Percentiles rank a stretch among this genome's conserved stretches.
Evolutionary conservation across 176 grass and related monocot species (phyloP).

Genomic region (Zea luxurians): DNA sequence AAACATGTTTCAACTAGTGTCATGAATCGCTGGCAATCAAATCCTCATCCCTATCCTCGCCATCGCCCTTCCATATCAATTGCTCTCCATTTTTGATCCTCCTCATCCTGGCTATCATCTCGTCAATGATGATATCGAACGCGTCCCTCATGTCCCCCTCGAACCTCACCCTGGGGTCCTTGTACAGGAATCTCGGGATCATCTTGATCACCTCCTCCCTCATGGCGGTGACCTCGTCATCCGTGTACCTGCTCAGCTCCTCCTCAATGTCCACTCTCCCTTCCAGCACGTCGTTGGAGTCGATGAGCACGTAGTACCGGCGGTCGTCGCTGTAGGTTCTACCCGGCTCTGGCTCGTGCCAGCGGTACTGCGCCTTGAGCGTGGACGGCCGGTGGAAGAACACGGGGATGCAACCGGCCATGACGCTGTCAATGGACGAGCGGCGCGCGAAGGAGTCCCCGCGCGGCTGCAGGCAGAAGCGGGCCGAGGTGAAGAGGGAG

Average conservation of each 20-base stretch:
- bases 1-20: neutral
- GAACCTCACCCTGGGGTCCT: slow-evolving; percentile 47
- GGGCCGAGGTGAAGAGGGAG: slow-evolving; percentile 39
- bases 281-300: slow-evolving; percentile 48
- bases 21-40: slow-evolving; percentile 15
- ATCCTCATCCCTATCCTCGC: neutral
- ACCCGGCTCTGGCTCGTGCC: slow-evolving; percentile 46
- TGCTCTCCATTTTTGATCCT: slow-evolving; percentile 47
- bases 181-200: slow-evolving; percentile 69
- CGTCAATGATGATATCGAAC: slow-evolving; percentile 55
- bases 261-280: slow-evolving; percentile 59
- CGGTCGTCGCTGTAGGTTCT: neutral
- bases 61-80: neutral
- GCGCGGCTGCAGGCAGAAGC: slow-evolving; percentile 66
- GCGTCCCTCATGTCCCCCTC: slow-evolving; percentile 49
- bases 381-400: slow-evolving; percentile 62
- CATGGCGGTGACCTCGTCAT: slow-evolving; percentile 59
- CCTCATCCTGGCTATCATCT: slow-evolving; percentile 49
- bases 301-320: slow-evolving; percentile 51
- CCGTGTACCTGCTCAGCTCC: slow-evolving; percentile 43
- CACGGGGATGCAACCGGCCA: slow-evolving; percentile 64
- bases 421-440: slow-evolving; percentile 55
- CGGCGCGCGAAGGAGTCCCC: slow-evolving; percentile 66
- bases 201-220: slow-evolving; percentile 66
- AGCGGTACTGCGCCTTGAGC: slow-evolving; percentile 50